phyloP scores from a whole-genome alignment of 768 basidiomycete species.

The Tylopilus rubrobrunneus region DNA sequence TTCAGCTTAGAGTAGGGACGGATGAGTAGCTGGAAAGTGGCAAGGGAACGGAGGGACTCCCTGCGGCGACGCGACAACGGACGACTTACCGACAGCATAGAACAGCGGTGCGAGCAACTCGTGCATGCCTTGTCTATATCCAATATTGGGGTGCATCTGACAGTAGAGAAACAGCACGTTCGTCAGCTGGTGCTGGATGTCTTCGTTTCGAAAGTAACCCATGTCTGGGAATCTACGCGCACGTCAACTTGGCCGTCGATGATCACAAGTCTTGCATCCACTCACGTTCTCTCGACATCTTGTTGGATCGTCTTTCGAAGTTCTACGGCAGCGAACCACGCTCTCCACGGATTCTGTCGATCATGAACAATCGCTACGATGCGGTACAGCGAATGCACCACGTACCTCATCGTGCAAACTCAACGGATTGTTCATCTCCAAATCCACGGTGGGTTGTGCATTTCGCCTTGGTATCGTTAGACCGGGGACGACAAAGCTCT shows the following conservation, averaged over 20 bases:
- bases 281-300: slow-evolving; percentile 95
- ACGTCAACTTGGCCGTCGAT: slow-evolving; percentile 1
- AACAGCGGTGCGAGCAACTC: slow-evolving; percentile 89
- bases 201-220: slow-evolving; percentile 74
- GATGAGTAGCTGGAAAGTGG: slow-evolving; percentile 8
- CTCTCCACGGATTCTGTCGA: slow-evolving; percentile 86
- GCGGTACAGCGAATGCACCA: not conserved
- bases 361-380: not conserved
- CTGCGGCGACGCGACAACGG: not conserved
- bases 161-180: slow-evolving; percentile 87
- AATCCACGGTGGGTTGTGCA: slow-evolving; percentile 35
- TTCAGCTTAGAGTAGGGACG: slow-evolving; percentile 22
- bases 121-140: slow-evolving; percentile 99
- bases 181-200: slow-evolving; percentile 75
- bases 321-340: slow-evolving; percentile 89
- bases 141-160: slow-evolving; percentile 72
- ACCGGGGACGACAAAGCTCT: slow-evolving; percentile 58
- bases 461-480: slow-evolving; percentile 34
- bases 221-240: slow-evolving; percentile 92
- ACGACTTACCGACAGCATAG: slow-evolving; percentile 45
- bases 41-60: slow-evolving; percentile 5
- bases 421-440: slow-evolving; percentile 76
- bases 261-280: slow-evolving; percentile 11
- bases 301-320: slow-evolving; percentile 85
- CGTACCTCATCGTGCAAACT: slow-evolving; percentile 73